Evolutionary conservation across 2,329 filamentous ascomycete genomes (phyloP), one percentile per base, ranked within the genome.

Genomic region (Sporothrix curviconia): DNA sequence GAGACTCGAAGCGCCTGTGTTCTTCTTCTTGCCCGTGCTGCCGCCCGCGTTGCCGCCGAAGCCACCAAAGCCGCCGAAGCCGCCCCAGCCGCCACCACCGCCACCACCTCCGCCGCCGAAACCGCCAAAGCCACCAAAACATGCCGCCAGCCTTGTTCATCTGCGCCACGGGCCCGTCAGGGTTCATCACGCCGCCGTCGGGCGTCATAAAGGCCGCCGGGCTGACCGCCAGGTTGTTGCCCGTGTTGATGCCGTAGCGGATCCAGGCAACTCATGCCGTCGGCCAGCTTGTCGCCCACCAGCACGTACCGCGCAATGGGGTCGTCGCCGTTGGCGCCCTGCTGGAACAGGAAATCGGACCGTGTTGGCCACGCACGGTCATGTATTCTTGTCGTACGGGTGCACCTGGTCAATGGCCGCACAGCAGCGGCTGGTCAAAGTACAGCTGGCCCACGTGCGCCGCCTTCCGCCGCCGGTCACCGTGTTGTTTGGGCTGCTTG

Each of bases 391-490:
- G 14, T 55, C 65, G 67, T 79, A 79, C 0, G 81, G 80, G 0
- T 65, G 61, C 2, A 71, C 72, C 15, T 65, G 66, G 59, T 81
- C 76, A 58, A 84, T 75, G n/a, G 70, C 62, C 14, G 67, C 61
- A n/a, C 59, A 79, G 74, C 25, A 85, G 74, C 60, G 75, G 71
- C 64, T 83, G 76, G 66, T 84, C 79, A 64, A 81, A 81, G 72
- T 81, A 85, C 43, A 84, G 68, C 67, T 86, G 81, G 14, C 82
- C 81, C 46, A 84, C 75, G 68, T 85, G 80, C 2, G 79, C 75
- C 52, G 79, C 74, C 30, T 69, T 71, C n/a, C n/a, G 17, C 79
- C 76, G 59, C 74, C 77, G 55, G 78, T 71, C 56, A 68, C 63
- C 50, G 79, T 83, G 63, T 75, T 74, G 69, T n/a, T 83, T 82